phyloP scores from a whole-genome alignment of 805 yeast genomes.

The Lachancea lanzarotensis region DNA sequence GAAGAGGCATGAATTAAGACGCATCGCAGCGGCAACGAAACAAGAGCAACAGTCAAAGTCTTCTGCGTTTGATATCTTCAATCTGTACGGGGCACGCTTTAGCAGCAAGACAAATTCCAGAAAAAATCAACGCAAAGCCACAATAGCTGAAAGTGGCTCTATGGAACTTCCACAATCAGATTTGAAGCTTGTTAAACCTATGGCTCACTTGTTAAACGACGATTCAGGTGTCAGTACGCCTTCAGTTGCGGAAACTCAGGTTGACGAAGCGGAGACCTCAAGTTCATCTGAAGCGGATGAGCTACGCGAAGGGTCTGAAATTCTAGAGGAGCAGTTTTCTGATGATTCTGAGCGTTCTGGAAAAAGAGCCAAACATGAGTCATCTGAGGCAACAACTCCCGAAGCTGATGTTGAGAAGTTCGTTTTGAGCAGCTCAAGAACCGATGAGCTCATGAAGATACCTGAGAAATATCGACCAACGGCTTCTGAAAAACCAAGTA shows the following conservation, averaged over 20 bases:
- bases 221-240: constrained; percentile 12
- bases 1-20: constrained; percentile 16
- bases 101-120: background rate
- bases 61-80: constrained; percentile 33
- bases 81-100: constrained; percentile 24
- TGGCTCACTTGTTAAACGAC: constrained; percentile 29
- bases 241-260: background rate
- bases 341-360: constrained; percentile 19
- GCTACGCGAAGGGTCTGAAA: constrained; percentile 14
- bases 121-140: background rate
- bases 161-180: background rate
- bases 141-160: background rate
- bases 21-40: constrained; percentile 10
- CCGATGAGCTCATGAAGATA: constrained; percentile 17
- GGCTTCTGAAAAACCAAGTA: constrained; percentile 39
- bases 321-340: constrained; percentile 13
- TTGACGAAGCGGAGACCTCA: constrained; percentile 11
- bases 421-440: constrained; percentile 10
- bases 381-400: constrained; percentile 24
- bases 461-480: constrained; percentile 45
- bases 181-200: constrained; percentile 15
- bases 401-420: constrained; percentile 21
- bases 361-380: constrained; percentile 16
- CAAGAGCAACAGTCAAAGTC: constrained; percentile 21
- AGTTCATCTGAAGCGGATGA: constrained; percentile 7